Percentiles rank a stretch among this genome's conserved stretches.
phyloP scores from a whole-genome alignment of 306 rosid genomes.

The Prunus mira region DNA sequence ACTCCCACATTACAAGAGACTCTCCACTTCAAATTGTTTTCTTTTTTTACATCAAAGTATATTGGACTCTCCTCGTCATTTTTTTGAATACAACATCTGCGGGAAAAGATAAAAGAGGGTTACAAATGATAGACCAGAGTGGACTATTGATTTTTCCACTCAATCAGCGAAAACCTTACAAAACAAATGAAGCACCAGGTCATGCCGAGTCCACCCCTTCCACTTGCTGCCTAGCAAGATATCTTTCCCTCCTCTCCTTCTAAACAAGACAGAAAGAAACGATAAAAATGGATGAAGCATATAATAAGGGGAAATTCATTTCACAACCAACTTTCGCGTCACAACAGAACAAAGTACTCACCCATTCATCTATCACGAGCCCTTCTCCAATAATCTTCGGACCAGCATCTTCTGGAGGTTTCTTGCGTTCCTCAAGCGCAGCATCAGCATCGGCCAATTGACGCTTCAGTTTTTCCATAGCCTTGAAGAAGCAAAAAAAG shows the following conservation, averaged over 20 bases:
- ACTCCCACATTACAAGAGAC: slow-evolving; percentile 21
- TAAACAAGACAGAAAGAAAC: slow-evolving; percentile 22
- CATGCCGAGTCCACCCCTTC: slow-evolving; percentile 76
- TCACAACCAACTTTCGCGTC: neutral
- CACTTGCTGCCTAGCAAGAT: slow-evolving; percentile 86
- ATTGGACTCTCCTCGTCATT: slow-evolving; percentile 19
- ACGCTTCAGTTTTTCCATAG: slow-evolving; percentile 68
- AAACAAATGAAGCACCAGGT: slow-evolving; percentile 26
- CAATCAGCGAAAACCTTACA: slow-evolving; percentile 13
- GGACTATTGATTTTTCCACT: slow-evolving; percentile 8
- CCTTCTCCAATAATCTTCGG: slow-evolving; percentile 82
- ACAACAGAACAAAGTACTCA: slow-evolving; percentile 26
- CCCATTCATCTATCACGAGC: slow-evolving; percentile 98
- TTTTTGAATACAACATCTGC: slow-evolving; percentile 17
- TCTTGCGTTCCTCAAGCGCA: slow-evolving; percentile 71
- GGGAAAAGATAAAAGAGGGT: neutral
- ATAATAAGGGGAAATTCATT: neutral
- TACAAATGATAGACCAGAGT: slow-evolving; percentile 1
- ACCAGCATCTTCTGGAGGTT: slow-evolving; percentile 71
- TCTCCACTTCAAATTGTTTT: slow-evolving; percentile 19
- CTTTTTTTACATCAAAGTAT: slow-evolving; percentile 22
- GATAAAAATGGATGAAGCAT: slow-evolving; percentile 1
- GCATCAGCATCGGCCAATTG: slow-evolving; percentile 82
- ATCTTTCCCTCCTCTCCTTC: slow-evolving; percentile 98
- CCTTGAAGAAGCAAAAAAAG: slow-evolving; percentile 29